phyloP scores from a whole-genome alignment of 768 basidiomycete genomes.

The Suillus hirtellus region DNA sequence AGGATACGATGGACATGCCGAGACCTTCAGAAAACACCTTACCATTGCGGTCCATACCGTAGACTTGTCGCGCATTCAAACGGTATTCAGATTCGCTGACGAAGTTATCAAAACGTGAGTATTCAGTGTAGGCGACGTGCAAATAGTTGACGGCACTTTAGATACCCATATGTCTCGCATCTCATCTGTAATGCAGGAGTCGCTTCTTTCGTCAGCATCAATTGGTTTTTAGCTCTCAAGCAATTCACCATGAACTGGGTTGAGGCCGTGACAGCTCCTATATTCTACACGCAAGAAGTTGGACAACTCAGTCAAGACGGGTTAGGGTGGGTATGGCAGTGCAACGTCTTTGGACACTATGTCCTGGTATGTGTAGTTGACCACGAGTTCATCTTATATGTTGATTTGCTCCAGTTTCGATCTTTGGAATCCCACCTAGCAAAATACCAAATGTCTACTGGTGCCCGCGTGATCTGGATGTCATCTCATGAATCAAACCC shows the following conservation, averaged over 20 bases:
- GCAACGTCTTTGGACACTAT: slow-evolving; percentile 82
- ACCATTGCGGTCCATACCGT: slow-evolving; percentile 60
- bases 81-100: slow-evolving; percentile 62
- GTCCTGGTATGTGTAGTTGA: slow-evolving; percentile 54
- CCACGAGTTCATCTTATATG: slow-evolving; percentile 5
- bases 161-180: slow-evolving; percentile 81
- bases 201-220: slow-evolving; percentile 53
- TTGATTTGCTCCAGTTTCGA: slow-evolving; percentile 52
- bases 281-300: slow-evolving; percentile 54
- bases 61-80: slow-evolving; percentile 62
- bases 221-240: slow-evolving; percentile 46
- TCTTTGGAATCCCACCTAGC: slow-evolving; percentile 54
- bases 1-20: slow-evolving; percentile 53
- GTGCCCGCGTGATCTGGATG: slow-evolving; percentile 74
- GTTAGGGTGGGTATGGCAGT: slow-evolving; percentile 82
- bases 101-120: slow-evolving; percentile 54
- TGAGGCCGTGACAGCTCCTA: slow-evolving; percentile 51
- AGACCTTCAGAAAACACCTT: slow-evolving; percentile 58
- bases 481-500: slow-evolving; percentile 69
- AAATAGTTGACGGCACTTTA: slow-evolving; percentile 28
- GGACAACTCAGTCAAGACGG: slow-evolving; percentile 68
- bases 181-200: slow-evolving; percentile 81
- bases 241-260: slow-evolving; percentile 52
- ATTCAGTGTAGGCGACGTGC: background rate
- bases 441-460: slow-evolving; percentile 41